These are phyloP conservation scores for Fusarium protoensiforme DNA, from an alignment of 2,329 filamentous ascomycete genomes.

Conservation along the genomic window DNA sequence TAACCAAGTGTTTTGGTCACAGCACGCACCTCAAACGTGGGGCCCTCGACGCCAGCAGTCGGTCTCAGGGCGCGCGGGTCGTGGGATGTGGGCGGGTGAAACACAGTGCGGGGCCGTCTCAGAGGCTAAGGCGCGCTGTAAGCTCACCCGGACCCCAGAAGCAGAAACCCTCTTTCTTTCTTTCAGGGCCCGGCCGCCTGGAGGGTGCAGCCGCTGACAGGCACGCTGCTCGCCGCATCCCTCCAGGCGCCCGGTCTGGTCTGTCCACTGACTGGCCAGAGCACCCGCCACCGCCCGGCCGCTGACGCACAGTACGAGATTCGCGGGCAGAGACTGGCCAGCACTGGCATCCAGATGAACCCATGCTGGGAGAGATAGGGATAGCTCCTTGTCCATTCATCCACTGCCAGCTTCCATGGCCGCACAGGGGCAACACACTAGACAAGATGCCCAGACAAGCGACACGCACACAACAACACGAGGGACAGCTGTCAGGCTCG, in stretches of 20 bases:
- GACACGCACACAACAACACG: constrained; percentile 4
- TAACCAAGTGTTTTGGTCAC: constrained; percentile 35
- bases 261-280: constrained; percentile 7
- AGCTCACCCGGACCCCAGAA: constrained; percentile 2
- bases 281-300: constrained; percentile 15
- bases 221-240: constrained; percentile 18
- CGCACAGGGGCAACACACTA: constrained; percentile 11
- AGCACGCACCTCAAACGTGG: constrained; percentile 15
- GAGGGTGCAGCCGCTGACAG: constrained; percentile 19
- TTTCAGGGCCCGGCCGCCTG: constrained; percentile 1
- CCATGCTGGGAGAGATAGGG: constrained; percentile 18
- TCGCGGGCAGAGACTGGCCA: not conserved
- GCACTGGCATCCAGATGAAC: constrained; percentile 16
- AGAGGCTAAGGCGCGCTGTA: constrained; percentile 8
- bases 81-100: constrained; percentile 25
- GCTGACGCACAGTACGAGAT: constrained; percentile 27
- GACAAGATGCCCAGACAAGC: constrained; percentile 6
- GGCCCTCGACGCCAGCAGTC: constrained; percentile 26
- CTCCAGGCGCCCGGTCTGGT: constrained; percentile 2
- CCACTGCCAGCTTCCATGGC: not conserved
- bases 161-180: constrained; percentile 14
- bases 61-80: constrained; percentile 10
- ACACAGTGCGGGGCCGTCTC: constrained; percentile 34
- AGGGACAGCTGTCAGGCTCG: constrained; percentile 26
- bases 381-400: constrained; percentile 2